Base-by-base conservation (phyloP, 805 yeast genomes). In the Pichia insulana region DNA sequence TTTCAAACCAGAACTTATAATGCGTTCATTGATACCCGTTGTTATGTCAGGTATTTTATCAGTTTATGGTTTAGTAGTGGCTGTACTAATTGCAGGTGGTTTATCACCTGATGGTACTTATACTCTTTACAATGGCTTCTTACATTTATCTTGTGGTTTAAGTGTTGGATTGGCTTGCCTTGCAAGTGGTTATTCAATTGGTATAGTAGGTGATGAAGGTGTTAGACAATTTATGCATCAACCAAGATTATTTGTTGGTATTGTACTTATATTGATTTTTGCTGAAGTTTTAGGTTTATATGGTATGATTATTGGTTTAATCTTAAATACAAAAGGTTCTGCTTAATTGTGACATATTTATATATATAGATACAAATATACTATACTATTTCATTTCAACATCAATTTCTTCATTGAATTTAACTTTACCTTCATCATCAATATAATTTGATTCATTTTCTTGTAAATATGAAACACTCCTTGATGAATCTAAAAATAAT, bases 131-230 rank as follows among this genome's bases (percentile, higher is more conserved):
- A 84, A 86, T 59, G 98, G 98, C n/a, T 88, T 88, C 63, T 87
- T 92, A 95, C 99, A 92, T 65, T 70, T 92, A 62, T 89, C 94
- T 41, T 88, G 97, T 65, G 99, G 99, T 2, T 67, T 90, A 46
- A 78, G 94, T 30, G 99, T 92, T 35, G 99, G 99, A 2, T 87
- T 92, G 58, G 88, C 97, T 4, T 89, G 97, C 62, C 71, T 92
- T 59, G 89, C 97, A 33, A 84, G 95, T 46, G 99, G 99, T 36
- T 92, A 89, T 64, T 92, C 98, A 45, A 90, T 90, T 69, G 98
- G 98, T 69, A 88, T 90, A 51, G 98, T 90, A 51, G 98, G 98
- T 65, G 98, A 90, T 66, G 97, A 95, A 50, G 98, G 98, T 73
- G 97, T 90, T 44, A 84, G 97, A 72, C 96, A 95, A 64, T 82